Evolutionary conservation across 2,329 filamentous ascomycete species (phyloP), one percentile per base, ranked within the genome.

Genomic region (Pseudocercospora vitis): DNA sequence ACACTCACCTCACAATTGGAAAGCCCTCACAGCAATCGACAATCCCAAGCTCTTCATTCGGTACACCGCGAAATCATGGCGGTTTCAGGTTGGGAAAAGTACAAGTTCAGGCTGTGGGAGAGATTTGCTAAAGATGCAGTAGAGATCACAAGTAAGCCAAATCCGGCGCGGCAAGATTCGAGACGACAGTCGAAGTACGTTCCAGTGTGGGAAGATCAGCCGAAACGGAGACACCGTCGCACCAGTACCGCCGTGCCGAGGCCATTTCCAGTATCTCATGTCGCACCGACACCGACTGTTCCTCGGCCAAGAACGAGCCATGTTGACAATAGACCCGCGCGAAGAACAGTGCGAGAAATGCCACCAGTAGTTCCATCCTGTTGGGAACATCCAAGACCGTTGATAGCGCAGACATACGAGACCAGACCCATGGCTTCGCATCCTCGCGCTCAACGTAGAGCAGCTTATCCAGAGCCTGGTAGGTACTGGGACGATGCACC

Each of bases 61-160:
- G n/a, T n/a, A n/a, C n/a, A n/a, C n/a, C n/a, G n/a, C 24, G n/a
- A 7, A 11, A 19, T 14, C n/a, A 45, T 45, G 42, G 12, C n/a
- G n/a, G n/a, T n/a, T 18, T 31, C 42, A 18, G 14, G 24, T 6
- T 45, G 42, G 42, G 24, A 11, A 5, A 37, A 7, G 14, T 18
- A 18, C 16, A 44, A 31, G 42, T 24, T 18, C n/a, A 28, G 42
- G 26, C 21, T 40, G 16, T 23, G 5, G 7, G 16, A 21, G 9
- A n/a, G n/a, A n/a, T 40, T 45, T 19, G 14, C 42, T 45, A 45
- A 45, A 7, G 42, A 45, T 11, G 42, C 42, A 23, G 29, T 18
- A 45, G 42, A 45, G 24, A 45, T 45, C 24, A 45, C 9, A 19
- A 29, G 24, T 29, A 14, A n/a, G 18, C 42, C 42, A 3, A 29